Percentiles rank a stretch among this genome's conserved stretches.
phyloP scores from a whole-genome alignment of 2,329 filamentous ascomycete species.

The Cadophora gregata region DNA sequence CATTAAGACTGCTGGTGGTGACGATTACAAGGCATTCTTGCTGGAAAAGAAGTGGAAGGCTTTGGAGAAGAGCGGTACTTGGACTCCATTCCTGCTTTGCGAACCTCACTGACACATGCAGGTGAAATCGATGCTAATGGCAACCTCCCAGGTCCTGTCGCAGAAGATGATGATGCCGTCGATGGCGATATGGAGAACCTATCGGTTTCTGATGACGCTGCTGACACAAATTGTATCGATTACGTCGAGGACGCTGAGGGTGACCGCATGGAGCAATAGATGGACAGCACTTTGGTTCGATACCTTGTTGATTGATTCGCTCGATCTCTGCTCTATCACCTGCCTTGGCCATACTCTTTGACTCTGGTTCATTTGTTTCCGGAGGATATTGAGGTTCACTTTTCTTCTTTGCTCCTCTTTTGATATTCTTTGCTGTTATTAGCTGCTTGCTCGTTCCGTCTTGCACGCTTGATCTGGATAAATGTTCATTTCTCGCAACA shows the following conservation, averaged over 20 bases:
- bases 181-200: constrained; percentile 15
- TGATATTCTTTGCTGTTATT: background rate
- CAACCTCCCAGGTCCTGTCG: constrained; percentile 9
- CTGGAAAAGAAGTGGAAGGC: constrained; percentile 25
- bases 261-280: constrained; percentile 19
- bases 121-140: constrained; percentile 18
- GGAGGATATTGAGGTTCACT: background rate
- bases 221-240: background rate
- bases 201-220: constrained; percentile 2
- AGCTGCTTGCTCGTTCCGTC: background rate
- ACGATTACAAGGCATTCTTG: constrained; percentile 16
- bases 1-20: constrained; percentile 16
- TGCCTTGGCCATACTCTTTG: background rate
- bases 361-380: constrained; percentile 9
- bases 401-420: background rate
- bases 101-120: constrained; percentile 4
- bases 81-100: background rate
- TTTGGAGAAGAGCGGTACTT: constrained; percentile 21
- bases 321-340: constrained; percentile 6
- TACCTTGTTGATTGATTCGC: constrained; percentile 13
- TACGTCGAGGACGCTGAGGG: constrained; percentile 8
- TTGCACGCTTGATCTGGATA: background rate
- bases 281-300: background rate
- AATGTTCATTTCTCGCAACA: background rate
- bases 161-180: background rate